Evolutionary conservation across 2,329 filamentous ascomycete genomes (phyloP).

Genomic region (Fusarium proliferatum): DNA sequence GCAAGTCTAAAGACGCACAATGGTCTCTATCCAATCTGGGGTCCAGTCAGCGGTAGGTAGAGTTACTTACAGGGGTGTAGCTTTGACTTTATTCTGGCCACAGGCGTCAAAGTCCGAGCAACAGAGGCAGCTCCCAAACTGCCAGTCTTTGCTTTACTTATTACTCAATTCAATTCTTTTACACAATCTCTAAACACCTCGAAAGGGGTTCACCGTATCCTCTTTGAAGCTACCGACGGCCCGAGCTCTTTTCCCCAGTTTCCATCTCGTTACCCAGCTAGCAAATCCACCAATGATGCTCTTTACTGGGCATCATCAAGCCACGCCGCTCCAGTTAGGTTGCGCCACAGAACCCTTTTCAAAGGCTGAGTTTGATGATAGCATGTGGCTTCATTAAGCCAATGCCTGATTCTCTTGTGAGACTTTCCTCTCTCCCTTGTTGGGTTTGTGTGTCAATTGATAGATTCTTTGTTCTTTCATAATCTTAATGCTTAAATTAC

Average conservation of each 20-base stretch:
- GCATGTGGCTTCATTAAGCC: conserved; percentile 33
- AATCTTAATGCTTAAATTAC: not conserved
- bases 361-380: conserved; percentile 33
- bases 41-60: not conserved
- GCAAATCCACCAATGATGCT: conserved; percentile 27
- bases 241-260: conserved; percentile 30
- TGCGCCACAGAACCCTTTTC: conserved; percentile 21
- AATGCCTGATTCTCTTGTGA: conserved; percentile 15
- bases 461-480: not conserved
- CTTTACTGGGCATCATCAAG: conserved; percentile 1
- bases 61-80: not conserved
- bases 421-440: conserved; percentile 8
- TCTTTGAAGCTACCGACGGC: conserved; percentile 20
- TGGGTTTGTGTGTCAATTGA: not conserved
- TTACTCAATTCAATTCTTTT: not conserved
- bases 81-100: not conserved
- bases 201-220: conserved; percentile 15
- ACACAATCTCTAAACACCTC: not conserved
- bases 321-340: not conserved
- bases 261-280: not conserved
- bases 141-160: not conserved
- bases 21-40: not conserved
- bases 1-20: not conserved
- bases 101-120: not conserved
- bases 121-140: not conserved